These are phyloP conservation scores for Rhododendron henanense DNA, from an alignment of 148 eudicot species.

Conservation along the genomic window DNA sequence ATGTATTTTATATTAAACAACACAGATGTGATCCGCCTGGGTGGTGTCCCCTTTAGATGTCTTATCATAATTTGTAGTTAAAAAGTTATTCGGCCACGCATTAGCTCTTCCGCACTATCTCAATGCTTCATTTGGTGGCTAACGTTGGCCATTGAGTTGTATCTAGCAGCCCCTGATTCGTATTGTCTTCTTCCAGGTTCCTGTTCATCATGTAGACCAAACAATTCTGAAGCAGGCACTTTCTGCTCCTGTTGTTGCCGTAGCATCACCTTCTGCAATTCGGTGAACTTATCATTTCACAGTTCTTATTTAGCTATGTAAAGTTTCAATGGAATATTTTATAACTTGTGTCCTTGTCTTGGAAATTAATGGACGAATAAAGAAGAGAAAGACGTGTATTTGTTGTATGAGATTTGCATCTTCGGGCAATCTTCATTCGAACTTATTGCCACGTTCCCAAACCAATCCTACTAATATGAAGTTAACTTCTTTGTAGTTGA, in stretches of 20 bases:
- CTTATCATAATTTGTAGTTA: neutral
- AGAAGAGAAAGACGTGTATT: neutral
- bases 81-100: neutral
- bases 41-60: neutral
- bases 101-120: neutral
- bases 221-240: conserved; percentile 54
- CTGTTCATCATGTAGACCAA: conserved; percentile 70
- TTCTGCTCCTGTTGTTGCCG: conserved; percentile 83
- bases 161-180: neutral
- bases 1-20: neutral
- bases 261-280: conserved; percentile 93
- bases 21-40: neutral
- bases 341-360: neutral
- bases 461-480: neutral
- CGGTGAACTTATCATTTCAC: conserved; percentile 36
- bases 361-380: neutral
- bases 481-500: neutral
- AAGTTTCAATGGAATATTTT: neutral
- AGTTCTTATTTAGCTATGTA: neutral
- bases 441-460: neutral
- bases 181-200: conserved; percentile 43
- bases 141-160: neutral
- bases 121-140: neutral
- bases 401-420: neutral
- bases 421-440: neutral